Base-by-base conservation (phyloP, 805 yeast species). In the Pichia sporocuriosa region DNA sequence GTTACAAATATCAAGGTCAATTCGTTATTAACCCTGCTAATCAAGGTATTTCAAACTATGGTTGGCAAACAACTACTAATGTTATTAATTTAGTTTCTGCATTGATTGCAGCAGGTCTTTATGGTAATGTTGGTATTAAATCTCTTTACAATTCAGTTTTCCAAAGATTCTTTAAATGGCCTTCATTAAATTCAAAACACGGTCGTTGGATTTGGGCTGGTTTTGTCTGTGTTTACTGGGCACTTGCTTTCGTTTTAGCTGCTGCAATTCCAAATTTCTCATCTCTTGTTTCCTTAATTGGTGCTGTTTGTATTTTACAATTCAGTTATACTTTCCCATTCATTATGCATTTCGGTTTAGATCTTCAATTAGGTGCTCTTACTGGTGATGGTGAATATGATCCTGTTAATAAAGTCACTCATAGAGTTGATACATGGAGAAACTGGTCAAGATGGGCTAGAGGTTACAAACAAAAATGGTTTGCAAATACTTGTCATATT, bases 41-140 rank as follows among this genome's bases (percentile, higher is more conserved):
- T 52, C 70, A 66, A 55, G 73, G 71, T 37, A 59, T 70, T 35
- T 52, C 63, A 36, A 51, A 54, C 39, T 58, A 63, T 37, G 63
- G 60, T 15, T 51, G 67, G 61, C 75, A 68, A 51, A 63, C 67
- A 15, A 70, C 70, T 13, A 54, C 59, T 15, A 70, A 69, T 53
- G 62, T 69, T 32, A 53, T 70, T 30, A 55, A 54, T 37, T 50
- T 70, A 28, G 54, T 69, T 23, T 56, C 68, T 5, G 71, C 69
- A n/a, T 49, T 70, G 43, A 62, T 70, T 43, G 74, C 73, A 15
- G 73, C 72, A 29, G 68, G 63, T 23, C 57, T 70, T 36, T 70
- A 70, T 48, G 73, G 71, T 35, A 70, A 70, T 51, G 63, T 70
- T 43, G 74, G 73, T 43, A 58, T 70, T 48, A 70, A 70, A 56